Percentiles rank a stretch among this genome's conserved stretches.
These are phyloP conservation scores for Lasiosphaeria ovina DNA, from an alignment of 495 filamentous ascomycete genomes.

Conservation along the genomic window DNA sequence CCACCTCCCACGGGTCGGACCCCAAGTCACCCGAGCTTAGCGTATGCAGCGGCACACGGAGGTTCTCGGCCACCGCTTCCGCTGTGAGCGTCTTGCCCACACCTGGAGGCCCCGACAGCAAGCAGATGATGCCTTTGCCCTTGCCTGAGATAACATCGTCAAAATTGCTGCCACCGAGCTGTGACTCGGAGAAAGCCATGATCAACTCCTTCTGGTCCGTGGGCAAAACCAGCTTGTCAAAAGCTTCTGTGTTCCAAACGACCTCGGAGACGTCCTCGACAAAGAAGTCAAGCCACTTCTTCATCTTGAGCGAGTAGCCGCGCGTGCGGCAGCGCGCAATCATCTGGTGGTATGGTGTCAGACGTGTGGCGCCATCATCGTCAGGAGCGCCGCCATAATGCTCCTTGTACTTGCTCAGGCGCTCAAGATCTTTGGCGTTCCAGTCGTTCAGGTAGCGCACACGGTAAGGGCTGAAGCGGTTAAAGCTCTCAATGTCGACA, in stretches of 20 bases:
- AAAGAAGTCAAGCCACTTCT: constrained; percentile 44
- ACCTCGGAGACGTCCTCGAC: constrained; percentile 42
- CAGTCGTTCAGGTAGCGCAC: constrained; percentile 29
- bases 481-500: constrained; percentile 37
- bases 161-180: constrained; percentile 54
- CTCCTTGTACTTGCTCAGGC: constrained; percentile 26
- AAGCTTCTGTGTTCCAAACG: constrained; percentile 52
- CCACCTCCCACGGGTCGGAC: constrained; percentile 46
- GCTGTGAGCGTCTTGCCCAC: constrained; percentile 61
- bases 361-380: constrained; percentile 19
- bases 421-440: constrained; percentile 30
- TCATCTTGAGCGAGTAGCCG: constrained; percentile 45
- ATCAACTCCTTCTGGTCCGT: constrained; percentile 53
- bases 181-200: constrained; percentile 49
- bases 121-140: constrained; percentile 59
- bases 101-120: constrained; percentile 58
- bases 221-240: constrained; percentile 55
- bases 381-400: constrained; percentile 9
- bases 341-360: constrained; percentile 43
- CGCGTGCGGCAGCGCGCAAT: constrained; percentile 40
- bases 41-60: constrained; percentile 51
- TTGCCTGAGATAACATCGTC: constrained; percentile 58
- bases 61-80: constrained; percentile 53
- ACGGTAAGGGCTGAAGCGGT: constrained; percentile 32
- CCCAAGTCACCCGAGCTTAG: constrained; percentile 58